Percentiles rank a stretch among this genome's conserved stretches.
Evolutionary conservation across 495 filamentous ascomycete genomes (phyloP).

Genomic region (Glarea lozoyensis): DNA sequence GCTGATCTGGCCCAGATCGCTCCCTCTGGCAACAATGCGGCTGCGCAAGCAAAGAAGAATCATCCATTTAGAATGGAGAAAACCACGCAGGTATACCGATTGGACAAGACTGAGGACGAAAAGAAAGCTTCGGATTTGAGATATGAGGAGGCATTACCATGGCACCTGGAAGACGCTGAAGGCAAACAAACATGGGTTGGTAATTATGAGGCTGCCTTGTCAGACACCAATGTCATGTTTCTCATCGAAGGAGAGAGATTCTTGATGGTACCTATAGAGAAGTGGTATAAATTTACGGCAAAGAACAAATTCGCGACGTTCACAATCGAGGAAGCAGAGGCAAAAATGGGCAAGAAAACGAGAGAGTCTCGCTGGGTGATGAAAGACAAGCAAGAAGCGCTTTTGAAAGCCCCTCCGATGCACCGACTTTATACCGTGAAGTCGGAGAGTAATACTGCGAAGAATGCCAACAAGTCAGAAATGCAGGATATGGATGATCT

Average conservation of each 20-base stretch:
- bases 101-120: constrained; percentile 60
- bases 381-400: constrained; percentile 47
- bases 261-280: constrained; percentile 83
- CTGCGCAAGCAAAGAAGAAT: constrained; percentile 44
- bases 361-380: constrained; percentile 75
- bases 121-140: constrained; percentile 70
- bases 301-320: constrained; percentile 76
- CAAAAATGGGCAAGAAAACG: constrained; percentile 60
- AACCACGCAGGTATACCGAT: constrained; percentile 46
- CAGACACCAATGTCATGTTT: constrained; percentile 66
- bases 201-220: constrained; percentile 76
- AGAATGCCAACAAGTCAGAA: constrained; percentile 38
- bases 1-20: constrained; percentile 84
- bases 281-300: constrained; percentile 86
- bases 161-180: constrained; percentile 95
- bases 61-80: constrained; percentile 67
- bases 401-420: constrained; percentile 40
- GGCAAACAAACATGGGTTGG: constrained; percentile 90
- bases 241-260: constrained; percentile 58
- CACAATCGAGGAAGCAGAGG: constrained; percentile 79
- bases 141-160: constrained; percentile 91
- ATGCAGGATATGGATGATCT: constrained; percentile 47
- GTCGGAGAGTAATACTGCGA: constrained; percentile 42
- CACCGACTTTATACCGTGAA: constrained; percentile 38
- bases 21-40: constrained; percentile 45